These are phyloP conservation scores for Leptographium wingfieldii DNA, from an alignment of 2,329 filamentous ascomycete genomes.

Conservation along the genomic window DNA sequence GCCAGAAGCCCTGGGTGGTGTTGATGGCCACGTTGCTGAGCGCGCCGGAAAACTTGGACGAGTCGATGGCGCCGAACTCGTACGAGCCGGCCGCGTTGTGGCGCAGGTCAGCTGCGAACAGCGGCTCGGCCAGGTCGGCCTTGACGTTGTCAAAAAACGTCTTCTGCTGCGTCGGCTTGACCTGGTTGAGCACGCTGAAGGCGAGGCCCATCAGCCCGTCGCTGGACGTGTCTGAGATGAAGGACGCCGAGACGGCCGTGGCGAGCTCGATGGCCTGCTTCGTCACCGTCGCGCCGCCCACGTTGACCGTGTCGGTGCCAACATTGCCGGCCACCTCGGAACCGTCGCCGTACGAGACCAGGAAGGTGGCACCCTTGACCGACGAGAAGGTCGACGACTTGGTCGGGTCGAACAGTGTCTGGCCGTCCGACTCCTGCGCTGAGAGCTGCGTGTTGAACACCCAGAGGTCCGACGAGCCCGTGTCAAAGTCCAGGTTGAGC, in stretches of 20 bases:
- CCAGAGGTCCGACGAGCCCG: conserved; percentile 67
- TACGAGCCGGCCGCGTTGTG: conserved; percentile 49
- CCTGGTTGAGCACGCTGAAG: conserved; percentile 52
- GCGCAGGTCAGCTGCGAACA: conserved; percentile 61
- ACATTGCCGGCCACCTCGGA: conserved; percentile 52
- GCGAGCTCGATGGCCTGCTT: conserved; percentile 58
- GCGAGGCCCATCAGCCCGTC: conserved; percentile 60
- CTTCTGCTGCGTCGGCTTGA: conserved; percentile 48
- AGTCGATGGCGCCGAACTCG: conserved; percentile 62
- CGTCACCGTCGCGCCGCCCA: conserved; percentile 50
- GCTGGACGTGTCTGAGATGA: conserved; percentile 45
- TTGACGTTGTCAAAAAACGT: conserved; percentile 64
- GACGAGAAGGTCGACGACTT: conserved; percentile 22
- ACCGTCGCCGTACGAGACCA: conserved; percentile 56
- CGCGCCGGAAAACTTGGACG: conserved; percentile 45
- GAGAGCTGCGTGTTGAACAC: conserved; percentile 52
- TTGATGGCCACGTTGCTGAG: conserved; percentile 52
- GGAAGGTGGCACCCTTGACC: conserved; percentile 38
- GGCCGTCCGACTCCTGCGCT: conserved; percentile 29
- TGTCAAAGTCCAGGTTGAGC: conserved; percentile 60
- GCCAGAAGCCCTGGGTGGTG: conserved; percentile 54
- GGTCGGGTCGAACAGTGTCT: conserved; percentile 28
- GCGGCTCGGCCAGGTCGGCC: conserved; percentile 43
- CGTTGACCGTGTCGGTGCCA: conserved; percentile 52
- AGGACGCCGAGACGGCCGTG: conserved; percentile 41